Evolutionary conservation across 1,284 basidiomycete genomes (phyloP).

Genomic region (Microbotryum silenes-acaulis): DNA sequence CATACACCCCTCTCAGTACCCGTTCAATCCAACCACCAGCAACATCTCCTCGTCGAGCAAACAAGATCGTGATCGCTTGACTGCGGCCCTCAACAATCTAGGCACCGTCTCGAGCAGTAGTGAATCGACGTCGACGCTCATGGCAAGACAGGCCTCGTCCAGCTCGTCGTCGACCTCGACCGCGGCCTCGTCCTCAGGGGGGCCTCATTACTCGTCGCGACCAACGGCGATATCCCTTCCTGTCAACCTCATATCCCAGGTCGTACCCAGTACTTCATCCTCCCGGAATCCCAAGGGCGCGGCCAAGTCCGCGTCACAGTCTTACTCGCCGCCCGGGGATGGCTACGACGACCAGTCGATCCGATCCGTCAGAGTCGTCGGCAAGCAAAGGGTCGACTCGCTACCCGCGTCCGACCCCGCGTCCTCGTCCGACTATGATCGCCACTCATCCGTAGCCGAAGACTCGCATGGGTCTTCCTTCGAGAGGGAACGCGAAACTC

Average conservation of each 20-base stretch:
- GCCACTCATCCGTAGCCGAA: neutral
- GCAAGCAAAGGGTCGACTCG: constrained; percentile 1
- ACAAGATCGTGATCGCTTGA: no score
- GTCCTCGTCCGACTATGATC: neutral
- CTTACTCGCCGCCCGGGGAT: neutral
- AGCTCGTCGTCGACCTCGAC: neutral
- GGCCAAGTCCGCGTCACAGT: neutral
- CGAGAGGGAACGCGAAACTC: neutral
- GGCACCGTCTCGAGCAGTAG: no score
- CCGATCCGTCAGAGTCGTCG: constrained; percentile 14
- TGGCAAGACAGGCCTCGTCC: no score
- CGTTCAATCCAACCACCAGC: no score
- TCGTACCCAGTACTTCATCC: neutral
- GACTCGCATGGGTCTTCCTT: neutral
- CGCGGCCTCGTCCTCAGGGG: neutral
- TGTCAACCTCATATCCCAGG: neutral
- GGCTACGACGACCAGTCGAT: constrained; percentile 10
- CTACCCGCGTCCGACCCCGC: constrained; percentile 1
- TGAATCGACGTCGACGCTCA: no score
- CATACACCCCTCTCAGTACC: no score
- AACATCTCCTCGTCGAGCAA: no score
- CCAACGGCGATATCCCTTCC: constrained; percentile 5
- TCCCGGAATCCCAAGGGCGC: neutral
- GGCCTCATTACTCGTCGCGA: neutral
- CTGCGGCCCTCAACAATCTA: no score